These are phyloP conservation scores for Penicillium sp. DNA, from an alignment of 2,329 filamentous ascomycete species.

Conservation along the genomic window DNA sequence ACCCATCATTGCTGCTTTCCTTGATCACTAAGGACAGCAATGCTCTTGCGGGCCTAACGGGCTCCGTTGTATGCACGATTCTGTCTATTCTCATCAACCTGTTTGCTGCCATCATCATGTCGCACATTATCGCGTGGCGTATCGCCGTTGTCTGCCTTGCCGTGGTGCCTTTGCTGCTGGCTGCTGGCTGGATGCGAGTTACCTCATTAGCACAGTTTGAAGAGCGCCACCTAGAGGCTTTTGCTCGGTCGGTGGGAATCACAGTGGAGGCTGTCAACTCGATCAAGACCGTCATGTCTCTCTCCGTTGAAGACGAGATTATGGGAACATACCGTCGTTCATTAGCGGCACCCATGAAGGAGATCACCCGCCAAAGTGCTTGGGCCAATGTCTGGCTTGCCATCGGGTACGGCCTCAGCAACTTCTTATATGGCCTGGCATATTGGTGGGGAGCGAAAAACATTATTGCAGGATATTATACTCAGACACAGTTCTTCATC, in stretches of 20 bases:
- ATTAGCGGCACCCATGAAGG: constrained; percentile 46
- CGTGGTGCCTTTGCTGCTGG: constrained; percentile 65
- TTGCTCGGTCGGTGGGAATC: constrained; percentile 50
- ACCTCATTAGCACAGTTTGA: constrained; percentile 58
- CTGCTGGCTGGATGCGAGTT: constrained; percentile 66
- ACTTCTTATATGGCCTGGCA: constrained; percentile 68
- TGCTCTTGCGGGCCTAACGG: constrained; percentile 66
- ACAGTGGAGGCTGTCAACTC: constrained; percentile 51
- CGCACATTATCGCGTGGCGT: constrained; percentile 71
- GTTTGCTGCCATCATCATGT: constrained; percentile 64
- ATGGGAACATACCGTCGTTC: constrained; percentile 45
- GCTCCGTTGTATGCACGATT: constrained; percentile 68
- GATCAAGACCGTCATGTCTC: constrained; percentile 51
- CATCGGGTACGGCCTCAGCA: constrained; percentile 48
- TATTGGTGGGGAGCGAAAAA: constrained; percentile 76
- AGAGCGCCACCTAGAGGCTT: constrained; percentile 50
- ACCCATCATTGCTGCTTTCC: constrained; percentile 59
- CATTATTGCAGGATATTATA: constrained; percentile 63
- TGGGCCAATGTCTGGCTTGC: constrained; percentile 46
- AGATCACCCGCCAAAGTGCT: constrained; percentile 47
- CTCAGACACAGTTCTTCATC: constrained; percentile 68
- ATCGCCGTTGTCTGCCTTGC: constrained; percentile 71
- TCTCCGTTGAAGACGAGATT: constrained; percentile 52
- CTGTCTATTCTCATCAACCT: constrained; percentile 68
- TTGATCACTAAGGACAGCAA: constrained; percentile 68